Evolutionary conservation across 83 land plant species (phyloP).

Genomic region (Thuja plicata): DNA sequence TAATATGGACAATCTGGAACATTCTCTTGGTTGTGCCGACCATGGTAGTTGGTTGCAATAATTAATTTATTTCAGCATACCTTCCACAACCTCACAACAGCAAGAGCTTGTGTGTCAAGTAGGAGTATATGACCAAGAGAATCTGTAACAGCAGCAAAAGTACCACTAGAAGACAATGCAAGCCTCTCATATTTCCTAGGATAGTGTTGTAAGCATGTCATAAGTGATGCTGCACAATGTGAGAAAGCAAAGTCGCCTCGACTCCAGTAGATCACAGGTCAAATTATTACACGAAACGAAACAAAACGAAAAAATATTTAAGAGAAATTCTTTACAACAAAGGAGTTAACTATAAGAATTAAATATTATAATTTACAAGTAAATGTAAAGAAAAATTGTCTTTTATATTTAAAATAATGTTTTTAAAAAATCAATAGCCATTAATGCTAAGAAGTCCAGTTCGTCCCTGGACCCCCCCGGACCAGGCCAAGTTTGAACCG

Average conservation of each 20-base stretch:
- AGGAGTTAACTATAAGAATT: neutral
- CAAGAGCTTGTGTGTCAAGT: slow-evolving; percentile 91
- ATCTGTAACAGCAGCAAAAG: slow-evolving; percentile 95
- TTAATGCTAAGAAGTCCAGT: too few relatives aligned
- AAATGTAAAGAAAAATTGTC: neutral
- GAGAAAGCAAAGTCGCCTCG: neutral
- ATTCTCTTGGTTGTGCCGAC: too few relatives aligned
- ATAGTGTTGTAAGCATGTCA: slow-evolving; percentile 80
- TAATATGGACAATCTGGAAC: too few relatives aligned
- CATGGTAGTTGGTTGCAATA: too few relatives aligned
- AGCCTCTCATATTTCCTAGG: slow-evolving; percentile 89
- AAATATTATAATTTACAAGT: neutral
- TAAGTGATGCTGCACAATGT: slow-evolving; percentile 73
- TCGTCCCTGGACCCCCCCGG: too few relatives aligned
- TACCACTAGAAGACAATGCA: slow-evolving; percentile 83
- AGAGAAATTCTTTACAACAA: neutral
- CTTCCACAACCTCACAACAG: slow-evolving; percentile 96
- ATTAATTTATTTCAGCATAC: too few relatives aligned
- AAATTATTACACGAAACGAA: neutral
- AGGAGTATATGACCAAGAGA: slow-evolving; percentile 92
- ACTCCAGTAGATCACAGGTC: neutral
- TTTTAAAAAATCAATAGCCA: neutral
- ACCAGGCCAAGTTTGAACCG: too few relatives aligned
- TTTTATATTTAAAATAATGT: neutral
- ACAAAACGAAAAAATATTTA: neutral